Conservation (phyloP, 2,329 filamentous ascomycete species). For the Fusarium clavum region DNA sequence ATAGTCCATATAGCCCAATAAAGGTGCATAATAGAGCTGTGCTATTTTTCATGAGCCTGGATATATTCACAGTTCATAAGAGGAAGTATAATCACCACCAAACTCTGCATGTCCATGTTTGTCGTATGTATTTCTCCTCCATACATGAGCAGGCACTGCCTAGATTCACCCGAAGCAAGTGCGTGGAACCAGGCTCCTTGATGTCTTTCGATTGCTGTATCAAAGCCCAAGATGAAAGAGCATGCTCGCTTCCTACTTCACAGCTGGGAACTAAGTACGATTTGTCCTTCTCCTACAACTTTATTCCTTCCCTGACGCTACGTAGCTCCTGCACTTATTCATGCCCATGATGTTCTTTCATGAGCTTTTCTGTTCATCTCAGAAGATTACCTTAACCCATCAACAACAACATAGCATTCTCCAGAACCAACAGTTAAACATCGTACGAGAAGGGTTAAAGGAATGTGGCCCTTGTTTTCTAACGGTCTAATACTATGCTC, state of each 20-base stretch:
- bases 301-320: not conserved
- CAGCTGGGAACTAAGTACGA: not conserved
- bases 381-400: not conserved
- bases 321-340: not conserved
- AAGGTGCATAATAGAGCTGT: slow-evolving; percentile 3
- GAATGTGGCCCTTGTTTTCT: too few species aligned
- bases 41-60: not conserved
- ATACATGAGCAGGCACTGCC: not conserved
- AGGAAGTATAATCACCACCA: not conserved
- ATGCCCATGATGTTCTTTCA: not conserved
- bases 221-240: not conserved
- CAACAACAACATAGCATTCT: not conserved
- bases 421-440: not conserved
- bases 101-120: not conserved
- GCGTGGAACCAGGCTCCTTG: not conserved
- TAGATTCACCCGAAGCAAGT: not conserved
- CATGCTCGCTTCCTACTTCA: not conserved
- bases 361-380: not conserved
- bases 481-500: too few species aligned
- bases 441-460: not conserved
- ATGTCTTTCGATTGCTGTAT: not conserved
- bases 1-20: not conserved
- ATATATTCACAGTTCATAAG: not conserved
- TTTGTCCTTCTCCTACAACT: not conserved
- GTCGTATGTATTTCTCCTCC: not conserved